A percentile compares a stretch with the other conserved stretches of the same genome.
phyloP scores from a whole-genome alignment of 2,329 filamentous ascomycete species.

The Neofusicoccum ribis region DNA sequence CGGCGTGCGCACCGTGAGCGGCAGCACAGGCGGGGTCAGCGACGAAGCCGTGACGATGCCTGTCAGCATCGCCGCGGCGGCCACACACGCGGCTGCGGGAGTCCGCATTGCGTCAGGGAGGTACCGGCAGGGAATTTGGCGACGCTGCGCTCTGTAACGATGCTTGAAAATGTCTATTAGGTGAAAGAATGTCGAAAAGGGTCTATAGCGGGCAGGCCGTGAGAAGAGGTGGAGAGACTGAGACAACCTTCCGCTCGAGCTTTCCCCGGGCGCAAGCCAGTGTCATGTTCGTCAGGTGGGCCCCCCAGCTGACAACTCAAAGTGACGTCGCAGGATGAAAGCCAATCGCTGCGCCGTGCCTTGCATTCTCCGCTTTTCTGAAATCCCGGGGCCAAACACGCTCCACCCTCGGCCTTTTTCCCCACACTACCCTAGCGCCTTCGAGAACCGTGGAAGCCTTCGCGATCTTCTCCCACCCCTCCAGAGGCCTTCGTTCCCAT shows the following conservation, averaged over 20 bases:
- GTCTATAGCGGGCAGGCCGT: neutral
- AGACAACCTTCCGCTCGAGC: conserved; percentile 7
- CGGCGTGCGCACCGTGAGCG: conserved; percentile 52
- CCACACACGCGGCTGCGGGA: conserved; percentile 26
- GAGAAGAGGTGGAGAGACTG: conserved; percentile 10
- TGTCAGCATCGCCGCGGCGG: conserved; percentile 40
- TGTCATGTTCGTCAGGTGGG: conserved; percentile 7
- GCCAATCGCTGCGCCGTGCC: conserved; percentile 31
- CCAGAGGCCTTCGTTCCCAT: too few relatives aligned
- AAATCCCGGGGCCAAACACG: neutral
- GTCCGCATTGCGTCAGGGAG: conserved; percentile 30
- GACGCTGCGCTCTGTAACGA: neutral
- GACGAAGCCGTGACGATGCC: conserved; percentile 50
- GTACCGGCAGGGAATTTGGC: neutral
- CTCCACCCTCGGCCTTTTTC: conserved; percentile 9
- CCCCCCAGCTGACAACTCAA: conserved; percentile 12
- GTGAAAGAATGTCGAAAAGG: neutral
- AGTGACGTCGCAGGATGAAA: conserved; percentile 7
- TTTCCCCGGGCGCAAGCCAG: conserved; percentile 15
- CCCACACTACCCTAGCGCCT: conserved; percentile 4
- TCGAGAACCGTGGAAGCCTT: conserved; percentile 10
- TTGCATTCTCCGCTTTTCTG: conserved; percentile 28
- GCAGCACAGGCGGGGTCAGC: conserved; percentile 55
- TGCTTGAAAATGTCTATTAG: neutral
- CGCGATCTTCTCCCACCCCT: neutral